Evolutionary conservation across 2,329 filamentous ascomycete genomes (phyloP), one percentile per base, ranked within the genome.

Genomic region (Scedosporium aurantiacum): DNA sequence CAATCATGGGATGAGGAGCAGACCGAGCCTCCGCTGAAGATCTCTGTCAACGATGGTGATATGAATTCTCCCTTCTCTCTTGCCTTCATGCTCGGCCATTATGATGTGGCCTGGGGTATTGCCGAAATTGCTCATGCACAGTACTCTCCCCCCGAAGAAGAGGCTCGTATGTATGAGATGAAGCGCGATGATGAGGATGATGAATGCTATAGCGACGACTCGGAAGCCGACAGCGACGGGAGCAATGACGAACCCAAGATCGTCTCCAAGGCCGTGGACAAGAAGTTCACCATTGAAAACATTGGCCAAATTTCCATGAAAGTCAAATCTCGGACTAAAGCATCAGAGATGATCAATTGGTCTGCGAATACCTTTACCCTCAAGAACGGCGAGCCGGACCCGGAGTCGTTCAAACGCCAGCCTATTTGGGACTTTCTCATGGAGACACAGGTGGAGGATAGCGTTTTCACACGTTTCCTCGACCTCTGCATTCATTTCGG

Each of bases 211-310:
- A 67, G 65, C 41, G 67, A 75, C 16, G 64, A 73, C 41, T 69
- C 73, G 1, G 66, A 73, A 5, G 71, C 75, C 16, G 71, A 68
- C 4, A 73, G 74, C 6, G 70, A 71, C 10, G 61, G 71, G n/a
- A 72, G 69, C 3, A 71, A 74, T 1, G 73, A 72, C 4, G 72
- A 75, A 52, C 76, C 77, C 18, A 73, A 74, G 5, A 77, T 84
- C 47, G 74, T 77, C 57, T 74, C 74, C 16, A 80, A 86, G 63
- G 76, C 85, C 47, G 74, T 90, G 28, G 82, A 87, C 65, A 82
- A 87, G 12, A 77, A 81, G 41, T 90, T 89, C 69, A 94, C 90
- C 0, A 81, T 93, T 60, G 88, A 94, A 16, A 84, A 90, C 66
- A 79, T 94, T 62, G 88, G 88, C 0, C 82, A 89, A 65, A 77